Evolutionary conservation across 805 yeast genomes (phyloP), one percentile per base, ranked within the genome.

Genomic region (Kluyveromyces lactis): DNA sequence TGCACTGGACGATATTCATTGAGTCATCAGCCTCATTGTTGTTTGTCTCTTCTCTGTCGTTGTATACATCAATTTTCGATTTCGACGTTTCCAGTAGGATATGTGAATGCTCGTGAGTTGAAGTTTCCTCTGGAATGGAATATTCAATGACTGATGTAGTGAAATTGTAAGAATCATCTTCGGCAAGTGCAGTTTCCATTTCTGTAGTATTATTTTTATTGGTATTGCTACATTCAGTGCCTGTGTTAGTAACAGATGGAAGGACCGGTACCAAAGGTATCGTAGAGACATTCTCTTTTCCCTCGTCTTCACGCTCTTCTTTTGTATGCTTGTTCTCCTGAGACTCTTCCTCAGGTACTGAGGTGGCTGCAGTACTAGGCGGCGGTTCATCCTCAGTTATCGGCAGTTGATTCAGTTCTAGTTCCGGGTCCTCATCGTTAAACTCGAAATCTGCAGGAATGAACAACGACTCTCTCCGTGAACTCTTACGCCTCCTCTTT

Each of bases 401-500:
- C n/a, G 24, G 24, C 21, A 40, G 46, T 43, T 26, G 28, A 18
- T 32, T 13, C 17, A 37, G 30, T 10, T 39, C 54, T 4, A 47
- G 48, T 33, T 50, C 48, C 18, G 47, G 51, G 18, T 52, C 50
- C 5, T 42, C 44, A 12, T 46, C 45, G 28, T 55, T 50, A 38
- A 52, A 52, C 18, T 55, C 52, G 24, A 58, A 48, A 33, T 59
- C 61, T n/a, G 53, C 56, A 4, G 64, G 59, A 18, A 62, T 49
- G 44, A 63, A 63, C 33, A 66, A 58, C 2, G 71, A 66, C 40
- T 66, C 67, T 45, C 72, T 60, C 48, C 72, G 55, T 4, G 64
- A 55, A 41, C 65, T 61, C 42, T 60, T 67, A 17, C 68, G 56
- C 47, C 63, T 59, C 44, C 60, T 57, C 36, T 55, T 63, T 8